Evolutionary conservation across 2,329 filamentous ascomycete genomes (phyloP), one percentile per base, ranked within the genome.

Genomic region (Claviceps digitariae): DNA sequence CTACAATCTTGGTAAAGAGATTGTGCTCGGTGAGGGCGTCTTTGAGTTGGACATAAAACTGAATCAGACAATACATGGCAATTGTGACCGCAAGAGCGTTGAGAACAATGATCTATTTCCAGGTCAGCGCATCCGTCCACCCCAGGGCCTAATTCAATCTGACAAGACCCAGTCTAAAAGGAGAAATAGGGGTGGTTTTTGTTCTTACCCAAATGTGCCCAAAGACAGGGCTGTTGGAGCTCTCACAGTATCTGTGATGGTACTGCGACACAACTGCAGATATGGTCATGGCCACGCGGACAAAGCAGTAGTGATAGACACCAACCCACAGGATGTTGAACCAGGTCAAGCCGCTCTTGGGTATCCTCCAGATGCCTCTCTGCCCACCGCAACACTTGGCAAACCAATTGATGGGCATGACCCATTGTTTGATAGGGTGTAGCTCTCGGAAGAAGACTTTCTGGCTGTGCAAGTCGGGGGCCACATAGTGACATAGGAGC

Each of bases 21-120:
- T 72, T 75, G 63, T 94, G 80, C 52, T 83, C 77, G 8, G 76
- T 74, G 27, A 95, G 75, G 55, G 87, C 79, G 1, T 75, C 69
- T 57, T 81, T 82, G 47, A 93, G 74, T 66, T 94, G 87, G 31
- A 86, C 67, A 67, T 95, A 95, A 67, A 93, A 93, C 61, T 95
- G 88, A 57, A 94, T 83, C 45, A 95, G 69, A 65, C 86, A 90
- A 71, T 87, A 93, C 86, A 95, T 94, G 55, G 90, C 89, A 54
- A 94, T 78, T 0, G 84, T 81, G 41, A 94, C 87, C 2, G 86
- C 84, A 23, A 80, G 57, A 60, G 78, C 81, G 65, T 93, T 84
- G 59, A 94, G 79, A 2, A 77, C 74, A 62, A 87, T 74, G 43
- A 81, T 72, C 81, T 84, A 56, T 7, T 7, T 23, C 8, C 3